A percentile compares a stretch with the other conserved stretches of the same genome.
Evolutionary conservation across 202 grass and related monocot genomes (phyloP).

Genomic region (Hordeum pubiflorum): DNA sequence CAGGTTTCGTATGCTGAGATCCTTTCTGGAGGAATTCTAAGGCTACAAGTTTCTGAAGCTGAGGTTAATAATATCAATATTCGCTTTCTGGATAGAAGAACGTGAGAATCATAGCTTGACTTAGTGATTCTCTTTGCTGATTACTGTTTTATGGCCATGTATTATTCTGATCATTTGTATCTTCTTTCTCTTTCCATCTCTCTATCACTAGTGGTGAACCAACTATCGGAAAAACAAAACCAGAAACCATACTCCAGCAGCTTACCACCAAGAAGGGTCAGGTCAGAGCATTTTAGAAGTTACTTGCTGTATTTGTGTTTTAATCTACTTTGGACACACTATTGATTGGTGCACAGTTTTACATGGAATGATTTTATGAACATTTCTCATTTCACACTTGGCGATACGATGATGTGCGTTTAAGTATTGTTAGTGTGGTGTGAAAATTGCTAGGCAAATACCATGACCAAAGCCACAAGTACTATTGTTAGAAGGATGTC

Average conservation of each 20-base stretch:
- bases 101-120: slow-evolving; percentile 43
- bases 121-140: slow-evolving; percentile 25
- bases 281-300: slow-evolving; percentile 39
- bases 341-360: slow-evolving; percentile 3
- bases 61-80: slow-evolving; percentile 93
- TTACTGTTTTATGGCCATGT: not conserved
- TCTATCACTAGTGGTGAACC: slow-evolving; percentile 63
- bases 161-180: slow-evolving; percentile 33
- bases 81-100: slow-evolving; percentile 85
- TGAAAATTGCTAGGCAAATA: slow-evolving; percentile 16
- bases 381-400: not conserved
- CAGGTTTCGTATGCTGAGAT: slow-evolving; percentile 88
- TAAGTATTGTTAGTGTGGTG: not conserved
- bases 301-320: slow-evolving; percentile 18
- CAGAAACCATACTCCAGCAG: slow-evolving; percentile 80
- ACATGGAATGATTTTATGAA: not conserved
- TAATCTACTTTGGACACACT: not conserved
- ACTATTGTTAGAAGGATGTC: not conserved
- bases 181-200: slow-evolving; percentile 16
- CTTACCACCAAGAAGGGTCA: slow-evolving; percentile 92
- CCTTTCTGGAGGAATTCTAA: slow-evolving; percentile 88
- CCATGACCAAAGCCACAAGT: not conserved
- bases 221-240: slow-evolving; percentile 78
- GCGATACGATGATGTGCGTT: not conserved
- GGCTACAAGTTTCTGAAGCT: slow-evolving; percentile 71